Conservation (phyloP, 768 basidiomycete genomes). For the Serendipita sp. region DNA sequence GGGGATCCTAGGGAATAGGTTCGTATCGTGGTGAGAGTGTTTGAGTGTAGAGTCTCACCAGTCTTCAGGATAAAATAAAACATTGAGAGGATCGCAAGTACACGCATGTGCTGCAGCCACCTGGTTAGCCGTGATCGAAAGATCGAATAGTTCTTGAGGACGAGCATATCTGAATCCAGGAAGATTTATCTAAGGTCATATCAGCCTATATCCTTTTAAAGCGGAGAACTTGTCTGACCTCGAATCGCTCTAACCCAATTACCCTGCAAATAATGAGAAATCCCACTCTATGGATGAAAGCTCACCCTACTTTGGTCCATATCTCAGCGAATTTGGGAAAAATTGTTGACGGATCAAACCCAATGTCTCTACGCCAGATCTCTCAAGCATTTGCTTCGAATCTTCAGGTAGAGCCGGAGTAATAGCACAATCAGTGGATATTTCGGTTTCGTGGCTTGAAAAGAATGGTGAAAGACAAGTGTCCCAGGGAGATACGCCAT, state of each 20-base stretch:
- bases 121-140: constrained; percentile 27
- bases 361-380: constrained; percentile 33
- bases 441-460: constrained; percentile 35
- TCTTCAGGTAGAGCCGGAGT: constrained; percentile 39
- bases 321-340: constrained; percentile 38
- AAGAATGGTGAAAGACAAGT: constrained; percentile 41
- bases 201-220: not conserved
- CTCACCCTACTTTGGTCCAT: constrained; percentile 36
- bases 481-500: constrained; percentile 40
- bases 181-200: constrained; percentile 33
- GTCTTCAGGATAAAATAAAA: constrained; percentile 74
- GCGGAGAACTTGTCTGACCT: not conserved
- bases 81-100: constrained; percentile 78
- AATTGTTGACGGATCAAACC: constrained; percentile 23
- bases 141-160: constrained; percentile 35
- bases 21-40: not conserved
- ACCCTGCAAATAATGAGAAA: not conserved
- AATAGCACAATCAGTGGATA: constrained; percentile 67
- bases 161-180: constrained; percentile 78
- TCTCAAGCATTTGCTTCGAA: constrained; percentile 33
- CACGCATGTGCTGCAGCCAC: constrained; percentile 86
- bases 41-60: constrained; percentile 33
- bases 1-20: constrained; percentile 47
- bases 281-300: not conserved
- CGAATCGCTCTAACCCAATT: not conserved